Percentiles rank a stretch among this genome's conserved stretches.
Evolutionary conservation across 352 stramenopile species (phyloP).

Genomic region (Blastocystis sp.): DNA sequence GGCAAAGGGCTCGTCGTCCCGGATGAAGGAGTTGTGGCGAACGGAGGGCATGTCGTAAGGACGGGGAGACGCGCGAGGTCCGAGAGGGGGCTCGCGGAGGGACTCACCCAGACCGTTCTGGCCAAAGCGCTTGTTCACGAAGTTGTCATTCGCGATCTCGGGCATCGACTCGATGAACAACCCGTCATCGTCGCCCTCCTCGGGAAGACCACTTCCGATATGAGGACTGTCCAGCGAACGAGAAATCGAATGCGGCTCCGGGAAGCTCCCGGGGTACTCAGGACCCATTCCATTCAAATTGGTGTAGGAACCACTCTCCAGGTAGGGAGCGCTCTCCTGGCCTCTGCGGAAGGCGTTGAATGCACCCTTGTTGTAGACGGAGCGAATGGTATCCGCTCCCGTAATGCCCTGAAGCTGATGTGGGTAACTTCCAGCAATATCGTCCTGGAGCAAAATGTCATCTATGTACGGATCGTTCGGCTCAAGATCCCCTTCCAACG

Average conservation of each 20-base stretch:
- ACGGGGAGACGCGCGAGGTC: not conserved
- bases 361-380: not conserved
- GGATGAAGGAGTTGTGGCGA: not conserved
- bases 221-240: not conserved
- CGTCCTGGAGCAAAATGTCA: slow-evolving; percentile 37
- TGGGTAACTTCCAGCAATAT: not conserved
- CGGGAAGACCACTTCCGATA: not conserved
- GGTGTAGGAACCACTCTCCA: not conserved
- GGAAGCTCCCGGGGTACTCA: slow-evolving; percentile 7
- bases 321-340: not conserved
- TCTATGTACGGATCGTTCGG: slow-evolving; percentile 7
- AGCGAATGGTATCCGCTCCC: not conserved
- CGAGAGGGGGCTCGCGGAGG: not conserved
- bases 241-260: not conserved
- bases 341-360: not conserved
- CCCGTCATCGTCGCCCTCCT: slow-evolving; percentile 7
- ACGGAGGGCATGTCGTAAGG: not conserved
- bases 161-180: slow-evolving; percentile 47
- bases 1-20: not conserved
- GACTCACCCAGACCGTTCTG: not conserved
- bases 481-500: not conserved
- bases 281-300: not conserved
- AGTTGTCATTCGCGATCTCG: not conserved
- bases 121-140: not conserved
- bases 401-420: not conserved